A percentile compares a stretch with the other conserved stretches of the same genome.
Evolutionary conservation across 1,139 yeast species (phyloP).

Genomic region (Kodamaea fungicola): DNA sequence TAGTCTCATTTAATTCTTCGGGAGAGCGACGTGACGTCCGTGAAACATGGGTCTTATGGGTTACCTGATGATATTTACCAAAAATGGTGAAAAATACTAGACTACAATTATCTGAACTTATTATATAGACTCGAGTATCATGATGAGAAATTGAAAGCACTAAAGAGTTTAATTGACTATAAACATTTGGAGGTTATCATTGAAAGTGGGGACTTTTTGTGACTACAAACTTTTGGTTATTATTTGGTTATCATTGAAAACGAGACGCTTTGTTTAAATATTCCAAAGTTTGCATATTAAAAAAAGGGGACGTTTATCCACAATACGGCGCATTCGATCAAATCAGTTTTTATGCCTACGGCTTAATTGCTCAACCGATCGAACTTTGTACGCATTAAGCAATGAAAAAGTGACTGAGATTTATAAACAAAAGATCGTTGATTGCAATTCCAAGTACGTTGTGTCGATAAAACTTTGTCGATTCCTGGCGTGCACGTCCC

Average conservation of each 20-base stretch:
- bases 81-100: slow-evolving; percentile 23
- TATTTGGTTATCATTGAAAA: slow-evolving; percentile 50
- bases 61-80: slow-evolving; percentile 40
- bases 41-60: slow-evolving; percentile 59
- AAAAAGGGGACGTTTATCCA: slow-evolving; percentile 50
- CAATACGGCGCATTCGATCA: slow-evolving; percentile 60
- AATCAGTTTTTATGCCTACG: slow-evolving; percentile 40
- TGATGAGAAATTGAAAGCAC: slow-evolving; percentile 22
- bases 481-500: slow-evolving; percentile 65
- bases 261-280: slow-evolving; percentile 61
- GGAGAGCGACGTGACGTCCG: slow-evolving; percentile 32
- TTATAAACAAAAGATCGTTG: slow-evolving; percentile 31
- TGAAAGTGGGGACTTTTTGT: too few relatives aligned
- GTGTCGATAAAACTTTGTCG: slow-evolving; percentile 60
- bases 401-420: slow-evolving; percentile 44
- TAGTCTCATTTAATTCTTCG: slow-evolving; percentile 41
- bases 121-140: slow-evolving; percentile 24
- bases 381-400: slow-evolving; percentile 47
- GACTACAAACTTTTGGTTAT: too few relatives aligned
- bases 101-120: slow-evolving; percentile 40
- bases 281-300: slow-evolving; percentile 53
- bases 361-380: slow-evolving; percentile 44
- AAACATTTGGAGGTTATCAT: too few relatives aligned
- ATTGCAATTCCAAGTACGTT: slow-evolving; percentile 31
- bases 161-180: too few relatives aligned